Percentiles rank a stretch among this genome's conserved stretches.
phyloP scores from a whole-genome alignment of 257 asterid species.

The Rubia yunnanensis region DNA sequence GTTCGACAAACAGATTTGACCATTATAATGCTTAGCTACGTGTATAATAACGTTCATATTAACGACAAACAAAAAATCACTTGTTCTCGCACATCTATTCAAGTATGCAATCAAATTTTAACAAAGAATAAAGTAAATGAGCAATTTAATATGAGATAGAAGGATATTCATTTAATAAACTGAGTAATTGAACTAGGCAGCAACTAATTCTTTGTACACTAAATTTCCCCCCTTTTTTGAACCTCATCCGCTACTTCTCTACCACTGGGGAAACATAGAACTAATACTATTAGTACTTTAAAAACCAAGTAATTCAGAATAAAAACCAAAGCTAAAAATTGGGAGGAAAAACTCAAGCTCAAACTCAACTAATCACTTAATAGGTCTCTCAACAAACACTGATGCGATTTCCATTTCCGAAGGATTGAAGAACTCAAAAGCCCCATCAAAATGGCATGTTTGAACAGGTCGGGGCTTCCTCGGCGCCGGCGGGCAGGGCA shows the following conservation, averaged over 20 bases:
- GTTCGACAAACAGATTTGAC: too few relatives aligned
- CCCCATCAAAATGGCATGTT: slow-evolving; percentile 44
- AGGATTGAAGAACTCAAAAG: slow-evolving; percentile 55
- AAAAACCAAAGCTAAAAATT: neutral
- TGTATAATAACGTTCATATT: too few relatives aligned
- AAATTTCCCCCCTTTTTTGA: neutral
- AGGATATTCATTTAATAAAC: slow-evolving; percentile 21
- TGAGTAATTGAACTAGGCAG: slow-evolving; percentile 11
- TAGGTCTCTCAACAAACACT: slow-evolving; percentile 55
- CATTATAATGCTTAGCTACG: too few relatives aligned
- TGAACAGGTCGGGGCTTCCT: slow-evolving; percentile 64
- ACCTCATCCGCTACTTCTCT: neutral
- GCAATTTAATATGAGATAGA: too few relatives aligned
- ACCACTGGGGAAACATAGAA: neutral
- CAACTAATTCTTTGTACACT: slow-evolving; percentile 15
- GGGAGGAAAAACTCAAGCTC: neutral
- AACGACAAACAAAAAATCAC: too few relatives aligned
- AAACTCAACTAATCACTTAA: slow-evolving; percentile 10
- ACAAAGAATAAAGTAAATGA: too few relatives aligned
- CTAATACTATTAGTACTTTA: neutral
- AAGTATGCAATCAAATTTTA: too few relatives aligned
- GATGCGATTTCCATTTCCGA: slow-evolving; percentile 87
- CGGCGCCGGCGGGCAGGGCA: slow-evolving; percentile 77
- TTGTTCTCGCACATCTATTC: too few relatives aligned
- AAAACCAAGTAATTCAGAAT: neutral